Evolutionary conservation across 352 stramenopile species (phyloP), one percentile per base, ranked within the genome.

Genomic region (Globisporangium camurandrum): DNA sequence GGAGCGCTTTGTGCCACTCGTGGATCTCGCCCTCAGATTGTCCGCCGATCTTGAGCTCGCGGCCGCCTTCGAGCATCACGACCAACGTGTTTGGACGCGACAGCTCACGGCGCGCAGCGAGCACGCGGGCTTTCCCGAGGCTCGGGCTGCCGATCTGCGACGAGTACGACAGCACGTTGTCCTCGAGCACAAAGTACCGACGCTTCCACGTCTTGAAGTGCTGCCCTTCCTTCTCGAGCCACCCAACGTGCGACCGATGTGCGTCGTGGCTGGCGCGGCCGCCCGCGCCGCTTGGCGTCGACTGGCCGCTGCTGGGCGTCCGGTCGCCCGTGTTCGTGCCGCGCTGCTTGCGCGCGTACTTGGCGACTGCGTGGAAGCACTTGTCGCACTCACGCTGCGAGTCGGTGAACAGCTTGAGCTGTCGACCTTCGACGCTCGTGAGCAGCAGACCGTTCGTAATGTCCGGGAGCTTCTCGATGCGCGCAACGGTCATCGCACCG

Each of bases 371-470:
- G 23, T 79, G 53, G 56, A 76, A 88, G 64, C 76, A 90, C 47
- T 76, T 73, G 49, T 88, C 73, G 30, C 66, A 74, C 55, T 93
- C 81, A 4, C 50, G 64, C 27, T 74, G 67, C 12, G 76, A 88
- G 54, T 93, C 80, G 37, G 74, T 88, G 51, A 88, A 89, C 54
- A 93, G 76, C 63, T 87, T 86, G 65, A 90, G 78, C 51, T 83
- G 57, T 1, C 79, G 69, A 2, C 78, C 81, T 48, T 89, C 76
- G 0, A 69, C 65, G 46, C 76, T 69, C 43, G 67, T 46, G 62
- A 90, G 78, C 30, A 83, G 56, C 42, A 93, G 61, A 0, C 81
- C 78, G 49, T 90, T 89, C 17, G 78, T 86, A 61, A 90, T 89
- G 46, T 78, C 71, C 19, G 58, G 52, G 40, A 77, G 63, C 5